Evolutionary conservation across 2,329 filamentous ascomycete species (phyloP).

Genomic region (Zopfia rhizophila): DNA sequence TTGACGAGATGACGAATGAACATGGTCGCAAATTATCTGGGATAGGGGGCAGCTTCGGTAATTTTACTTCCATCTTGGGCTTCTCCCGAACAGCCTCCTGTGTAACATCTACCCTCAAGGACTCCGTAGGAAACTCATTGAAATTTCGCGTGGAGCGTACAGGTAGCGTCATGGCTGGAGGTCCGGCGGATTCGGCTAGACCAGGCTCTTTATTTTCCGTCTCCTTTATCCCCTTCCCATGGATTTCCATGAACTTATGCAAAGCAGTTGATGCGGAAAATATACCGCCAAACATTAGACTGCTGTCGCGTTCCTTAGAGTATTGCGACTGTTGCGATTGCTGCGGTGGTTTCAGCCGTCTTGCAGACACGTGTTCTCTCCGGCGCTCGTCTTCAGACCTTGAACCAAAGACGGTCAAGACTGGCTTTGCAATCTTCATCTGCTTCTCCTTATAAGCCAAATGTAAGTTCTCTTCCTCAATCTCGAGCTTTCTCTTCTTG

Average conservation of each 20-base stretch:
- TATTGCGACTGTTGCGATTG: not conserved
- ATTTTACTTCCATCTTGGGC: not conserved
- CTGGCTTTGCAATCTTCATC: constrained; percentile 13
- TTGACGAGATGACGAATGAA: constrained; percentile 65
- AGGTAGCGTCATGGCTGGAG: not conserved
- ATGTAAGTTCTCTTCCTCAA: constrained; percentile 22
- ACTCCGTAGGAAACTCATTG: not conserved
- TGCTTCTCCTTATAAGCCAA: constrained; percentile 12
- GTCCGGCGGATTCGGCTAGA: not conserved
- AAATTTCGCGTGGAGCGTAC: not conserved
- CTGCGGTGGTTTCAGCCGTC: not conserved
- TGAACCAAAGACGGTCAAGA: no score
- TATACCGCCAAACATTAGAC: constrained; percentile 45
- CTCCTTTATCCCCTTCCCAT: constrained; percentile 41
- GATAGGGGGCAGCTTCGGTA: constrained; percentile 36
- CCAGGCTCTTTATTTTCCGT: not conserved
- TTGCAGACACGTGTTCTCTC: no score
- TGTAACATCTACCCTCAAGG: not conserved
- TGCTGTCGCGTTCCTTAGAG: constrained; percentile 16
- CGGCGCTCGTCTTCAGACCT: no score
- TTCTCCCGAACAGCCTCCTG: not conserved
- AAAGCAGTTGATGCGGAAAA: constrained; percentile 58
- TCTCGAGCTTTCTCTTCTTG: constrained; percentile 48
- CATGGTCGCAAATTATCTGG: constrained; percentile 34
- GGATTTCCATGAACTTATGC: constrained; percentile 62